Base-by-base conservation (phyloP, 2,329 filamentous ascomycete species). In the Pestalotiopsis sp. region DNA sequence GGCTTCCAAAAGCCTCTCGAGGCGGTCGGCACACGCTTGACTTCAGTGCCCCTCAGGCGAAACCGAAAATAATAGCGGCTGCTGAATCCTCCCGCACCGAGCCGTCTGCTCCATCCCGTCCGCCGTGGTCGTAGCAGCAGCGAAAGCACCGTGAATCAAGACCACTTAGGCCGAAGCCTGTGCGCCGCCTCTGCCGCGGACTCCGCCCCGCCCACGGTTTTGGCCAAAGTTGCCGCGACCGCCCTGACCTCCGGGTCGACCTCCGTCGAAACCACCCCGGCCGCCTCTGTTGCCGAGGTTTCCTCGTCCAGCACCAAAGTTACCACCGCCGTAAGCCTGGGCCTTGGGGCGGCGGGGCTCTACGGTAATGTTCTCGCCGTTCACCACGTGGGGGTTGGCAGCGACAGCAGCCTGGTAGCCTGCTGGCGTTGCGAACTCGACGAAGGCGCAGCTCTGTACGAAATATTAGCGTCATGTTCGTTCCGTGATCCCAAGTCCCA, bases 371-470 rank as follows among this genome's bases (percentile, higher is more conserved):
- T 89, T 91, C 81, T 97, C 92, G 74, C 90, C 92, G 75, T 92
- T 93, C 72, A 99, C 89, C 59, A 88, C 87, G 82, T 97, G 94
- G 45, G 95, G 95, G 83, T 97, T 98, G 74, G 91, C 92, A 70
- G 88, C 88, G 49, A 93, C 87, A 58, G 96, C 96, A 71, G 93
- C 92, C 80, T 93, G 88, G 82, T 97, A 98, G 61, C 90, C 94
- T 67, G 94, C 90, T 25, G 89, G 79, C 61, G 91, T 92, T 77
- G 91, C 92, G 81, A 96, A 99, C 80, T 99, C 96, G 70, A 98
- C 93, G 78, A 98, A 98, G 31, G 96, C 96, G 77, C 94, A 98
- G 87, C 96, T 98, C 95, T 97, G 78, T 36, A 20, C 58, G 12
- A 13, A 39, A 38, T 67, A 69, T 80, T 72, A 80, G 77, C 20